Base-by-base conservation (phyloP, 345 rosid species). In the Passiflora organensis region DNA sequence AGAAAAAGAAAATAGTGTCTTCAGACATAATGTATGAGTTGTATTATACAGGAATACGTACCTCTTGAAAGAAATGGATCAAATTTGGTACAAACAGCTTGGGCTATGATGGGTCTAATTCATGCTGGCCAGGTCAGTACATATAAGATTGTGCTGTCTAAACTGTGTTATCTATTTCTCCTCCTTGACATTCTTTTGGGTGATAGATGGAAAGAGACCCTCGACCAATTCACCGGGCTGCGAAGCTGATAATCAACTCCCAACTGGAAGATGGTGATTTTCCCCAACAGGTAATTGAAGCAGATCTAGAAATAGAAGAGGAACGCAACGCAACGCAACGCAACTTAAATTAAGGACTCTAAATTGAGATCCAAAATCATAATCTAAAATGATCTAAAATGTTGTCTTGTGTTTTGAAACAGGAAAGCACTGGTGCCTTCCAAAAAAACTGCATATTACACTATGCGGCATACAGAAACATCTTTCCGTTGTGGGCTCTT, bases 191-290 rank as follows among this genome's bases (percentile, higher is more conserved):
- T n/a, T 15, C 15, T 21, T 12, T 0, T 22, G 19, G 19, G 32
- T 4, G 6, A n/a, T 44, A 68, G 72, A 53, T 21, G 32, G 46
- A 55, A 24, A 62, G 72, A 19, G 84, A 86, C 62, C 80, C 84
- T 1, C 65, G 61, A 10, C 89, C 96, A 23, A 71, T 86, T 68
- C 86, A 82, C 50, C 73, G 65, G 1, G 95, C 80, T 15, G 91
- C 80, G 15, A 89, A 76, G 58, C 57, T 86, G 34, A 54, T 89
- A 60, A 86, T 89, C 65, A 86, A 76, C 69, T 83, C 87, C 15
- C 95, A 86, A 36, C 19, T 72, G 32, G 83, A 68, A 36, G 67
- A 74, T 47, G 95, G 95, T 2, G 84, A 77, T 56, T 89, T 81
- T 46, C 95, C 96, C 1, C 70, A 64, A 37, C 69, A 70, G 74